Evolutionary conservation across 2,329 filamentous ascomycete species (phyloP), one percentile per base, ranked within the genome.

Genomic region (Cercospora sojina): DNA sequence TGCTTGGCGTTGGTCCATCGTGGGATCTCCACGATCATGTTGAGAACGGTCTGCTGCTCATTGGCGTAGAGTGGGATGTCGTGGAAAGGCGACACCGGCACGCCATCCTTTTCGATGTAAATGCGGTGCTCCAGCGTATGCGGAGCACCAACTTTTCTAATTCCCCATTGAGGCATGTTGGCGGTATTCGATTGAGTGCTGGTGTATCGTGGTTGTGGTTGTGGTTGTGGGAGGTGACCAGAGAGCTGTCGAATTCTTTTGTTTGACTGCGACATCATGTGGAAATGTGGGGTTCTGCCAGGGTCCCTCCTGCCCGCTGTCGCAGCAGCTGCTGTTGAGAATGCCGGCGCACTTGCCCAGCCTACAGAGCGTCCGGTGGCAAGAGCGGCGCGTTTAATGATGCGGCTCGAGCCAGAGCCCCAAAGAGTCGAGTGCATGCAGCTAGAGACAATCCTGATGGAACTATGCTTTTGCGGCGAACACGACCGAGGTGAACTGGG

Each of bases 1-100:
- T 96, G 91, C 89, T 99, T 99, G 78, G 91, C 95, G 84, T 99
- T 99, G 85, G 94, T 97, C 95, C 95, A 99, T 85, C 95, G 90
- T 77, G 95, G 95, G 77, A 99, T 97, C 90, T 99, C 95, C 77
- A 99, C 95, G 72, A 99, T 81, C 95, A 99, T 99, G 90, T 99
- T 99, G 79, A 99, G 87, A 80, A 98, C 85, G 75, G 90, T 96
- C 87, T 97, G 88, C 85, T 97, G 91, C 83, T 91, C 86, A 81
- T 99, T 97, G 89, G 94, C 94, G 80, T 93, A 99, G 75, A 99
- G 91, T 70, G 95, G 95, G 74, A 99, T 93, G 80, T 99, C 95
- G 86, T 99, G 95, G 88, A 97, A 99, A 75, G 94, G 91, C 71
- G 94, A 98, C 81, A 98, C 82, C 74, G 92, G 91, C 72, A 91